Evolutionary conservation across 2,329 filamentous ascomycete genomes (phyloP).

Genomic region (Claviceps sp.): DNA sequence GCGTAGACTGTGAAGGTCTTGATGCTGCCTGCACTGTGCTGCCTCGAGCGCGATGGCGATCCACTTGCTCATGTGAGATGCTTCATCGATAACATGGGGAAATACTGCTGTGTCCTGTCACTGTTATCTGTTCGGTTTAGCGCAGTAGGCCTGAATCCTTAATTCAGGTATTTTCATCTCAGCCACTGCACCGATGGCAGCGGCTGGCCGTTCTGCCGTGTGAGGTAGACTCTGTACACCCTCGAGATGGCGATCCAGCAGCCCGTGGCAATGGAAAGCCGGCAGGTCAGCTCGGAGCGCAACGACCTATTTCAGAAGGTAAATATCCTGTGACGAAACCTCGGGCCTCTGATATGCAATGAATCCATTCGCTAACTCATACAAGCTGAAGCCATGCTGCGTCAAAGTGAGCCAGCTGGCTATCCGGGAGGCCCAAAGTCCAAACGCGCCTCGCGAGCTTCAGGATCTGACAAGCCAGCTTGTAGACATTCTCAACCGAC

Average conservation of each 20-base stretch:
- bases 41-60: background rate
- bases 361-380: conserved; percentile 2
- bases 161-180: background rate
- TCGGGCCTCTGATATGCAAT: background rate
- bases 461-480: conserved; percentile 31
- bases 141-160: too few relatives aligned
- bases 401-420: conserved; percentile 45
- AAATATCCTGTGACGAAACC: background rate
- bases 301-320: conserved; percentile 26
- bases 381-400: conserved; percentile 49
- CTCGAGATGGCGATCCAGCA: background rate
- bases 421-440: conserved; percentile 31
- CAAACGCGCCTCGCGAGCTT: conserved; percentile 29
- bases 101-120: background rate
- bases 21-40: background rate
- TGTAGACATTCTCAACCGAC: conserved; percentile 30
- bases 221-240: conserved; percentile 1
- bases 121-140: background rate
- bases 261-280: conserved; percentile 8
- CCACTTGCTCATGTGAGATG: background rate
- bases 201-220: background rate
- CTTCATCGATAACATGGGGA: background rate
- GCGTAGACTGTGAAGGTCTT: background rate
- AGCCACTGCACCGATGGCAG: background rate
- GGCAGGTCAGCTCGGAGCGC: conserved; percentile 10